Base-by-base conservation (phyloP, 106 monocot genomes). In the Allium sativum region DNA sequence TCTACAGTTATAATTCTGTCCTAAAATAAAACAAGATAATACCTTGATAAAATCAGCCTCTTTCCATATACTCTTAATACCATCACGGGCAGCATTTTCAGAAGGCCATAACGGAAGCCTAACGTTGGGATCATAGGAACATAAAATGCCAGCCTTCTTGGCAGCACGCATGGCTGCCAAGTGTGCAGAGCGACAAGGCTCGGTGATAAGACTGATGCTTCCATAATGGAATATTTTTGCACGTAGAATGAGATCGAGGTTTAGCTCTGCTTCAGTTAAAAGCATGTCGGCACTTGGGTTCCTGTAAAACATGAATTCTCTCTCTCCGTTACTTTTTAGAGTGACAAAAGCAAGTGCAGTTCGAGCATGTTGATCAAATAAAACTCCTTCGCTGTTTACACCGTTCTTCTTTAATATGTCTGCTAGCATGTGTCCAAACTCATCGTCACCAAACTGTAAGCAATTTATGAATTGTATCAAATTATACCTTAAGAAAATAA, bases 31-130 rank as follows among this genome's bases (percentile, higher is more conserved):
- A 58, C 22, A 58, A 3, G 15, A 40, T 59, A 8, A 50, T 50
- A 73, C 76, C 79, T 84, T 79, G 55, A 84, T 79, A 56, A 84
- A 84, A 45, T 84, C 84, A 22, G 84, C 84, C 57, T 80, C 73
- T 56, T 73, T 80, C 84, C 84, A 84, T 6, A 84, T 84, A 45
- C 76, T 77, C 73, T 56, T 52, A 18, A 84, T 84, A 7, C 84
- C 84, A 0, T 65, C 67, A 1, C 79, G 59, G 6, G 84, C 84
- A 3, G 84, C 84, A 0, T 76, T 76, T 9, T 66, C 62, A 2
- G 84, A 84, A 6, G 84, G 80, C 84, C 84, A 84, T 4, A 84
- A 64, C 0, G 84, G 84, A 12, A 84, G 76, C 22, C 84, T 65
- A 4, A 77, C 80, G 21, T 84, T 84, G 53, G 84, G 84, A 62